A percentile compares a stretch with the other conserved stretches of the same genome.
phyloP scores from a whole-genome alignment of 1,284 basidiomycete genomes.

The Ustilago xerochloae region DNA sequence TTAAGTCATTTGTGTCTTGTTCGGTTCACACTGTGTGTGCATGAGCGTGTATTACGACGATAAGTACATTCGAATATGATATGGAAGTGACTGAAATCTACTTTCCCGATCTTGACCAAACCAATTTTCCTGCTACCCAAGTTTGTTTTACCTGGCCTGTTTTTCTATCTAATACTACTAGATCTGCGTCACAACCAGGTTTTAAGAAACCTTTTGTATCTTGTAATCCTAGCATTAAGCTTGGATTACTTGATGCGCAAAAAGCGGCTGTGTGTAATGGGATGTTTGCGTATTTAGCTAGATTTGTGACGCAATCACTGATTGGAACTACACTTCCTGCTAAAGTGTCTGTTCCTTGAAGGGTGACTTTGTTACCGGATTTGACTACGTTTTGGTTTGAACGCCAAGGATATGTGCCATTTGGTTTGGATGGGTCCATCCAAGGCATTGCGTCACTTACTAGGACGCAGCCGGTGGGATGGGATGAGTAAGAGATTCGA shows the following conservation, averaged over 20 bases:
- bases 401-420: constrained; percentile 88
- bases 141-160: constrained; percentile 78
- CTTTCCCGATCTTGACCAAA: too few species aligned
- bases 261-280: constrained; percentile 83
- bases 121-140: constrained; percentile 79
- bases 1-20: too few species aligned
- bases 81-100: too few species aligned
- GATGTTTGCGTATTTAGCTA: constrained; percentile 82
- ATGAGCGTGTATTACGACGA: too few species aligned
- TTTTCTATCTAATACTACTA: constrained; percentile 77
- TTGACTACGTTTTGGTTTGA: constrained; percentile 82
- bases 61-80: too few species aligned
- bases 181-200: constrained; percentile 82
- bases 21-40: too few species aligned
- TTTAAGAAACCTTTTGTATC: constrained; percentile 81
- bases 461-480: constrained; percentile 84
- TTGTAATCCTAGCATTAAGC: constrained; percentile 81
- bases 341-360: constrained; percentile 85
- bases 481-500: constrained; percentile 82
- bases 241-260: constrained; percentile 85
- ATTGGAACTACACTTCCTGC: constrained; percentile 80
- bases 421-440: constrained; percentile 82
- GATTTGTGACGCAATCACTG: constrained; percentile 83
- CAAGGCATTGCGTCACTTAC: constrained; percentile 90
- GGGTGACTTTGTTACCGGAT: constrained; percentile 80